Percentiles rank a stretch among this genome's conserved stretches.
Conservation (phyloP, 2,329 filamentous ascomycete species). For the Diaporthe ampelina region DNA sequence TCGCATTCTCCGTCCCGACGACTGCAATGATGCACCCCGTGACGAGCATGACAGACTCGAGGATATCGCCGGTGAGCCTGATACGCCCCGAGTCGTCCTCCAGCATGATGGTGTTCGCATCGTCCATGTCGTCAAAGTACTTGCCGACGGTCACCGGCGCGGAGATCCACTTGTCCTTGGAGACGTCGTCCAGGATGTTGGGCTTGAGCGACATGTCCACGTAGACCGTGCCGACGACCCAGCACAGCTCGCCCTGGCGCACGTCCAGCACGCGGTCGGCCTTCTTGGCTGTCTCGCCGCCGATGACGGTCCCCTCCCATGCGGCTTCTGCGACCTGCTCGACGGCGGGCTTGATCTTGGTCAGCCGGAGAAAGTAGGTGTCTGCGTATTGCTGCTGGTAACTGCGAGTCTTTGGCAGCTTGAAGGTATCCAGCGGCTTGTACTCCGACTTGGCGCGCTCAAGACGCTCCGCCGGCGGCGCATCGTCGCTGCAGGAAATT, state of each 20-base stretch:
- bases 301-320: slow-evolving; percentile 85
- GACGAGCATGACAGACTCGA: slow-evolving; percentile 80
- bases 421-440: slow-evolving; percentile 81
- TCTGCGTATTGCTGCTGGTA: slow-evolving; percentile 98
- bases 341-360: slow-evolving; percentile 87
- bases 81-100: slow-evolving; percentile 96
- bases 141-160: slow-evolving; percentile 83
- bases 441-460: slow-evolving; percentile 72
- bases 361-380: slow-evolving; percentile 94
- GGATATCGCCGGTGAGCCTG: slow-evolving; percentile 78
- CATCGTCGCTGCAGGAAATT: slow-evolving; percentile 50
- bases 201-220: slow-evolving; percentile 98
- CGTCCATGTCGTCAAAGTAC: slow-evolving; percentile 74
- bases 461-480: slow-evolving; percentile 54
- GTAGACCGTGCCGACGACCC: slow-evolving; percentile 94
- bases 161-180: slow-evolving; percentile 93
- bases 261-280: slow-evolving; percentile 95
- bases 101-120: slow-evolving; percentile 81
- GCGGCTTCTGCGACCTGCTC: slow-evolving; percentile 80
- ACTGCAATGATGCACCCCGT: slow-evolving; percentile 96
- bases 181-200: slow-evolving; percentile 94
- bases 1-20: slow-evolving; percentile 91
- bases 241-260: slow-evolving; percentile 93
- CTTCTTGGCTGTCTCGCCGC: slow-evolving; percentile 78
- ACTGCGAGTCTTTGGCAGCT: slow-evolving; percentile 77